A percentile compares a stretch with the other conserved stretches of the same genome.
Evolutionary conservation across 192 early-diverging fungal species (phyloP).

Genomic region (Gryganskiella cystojenkinii): DNA sequence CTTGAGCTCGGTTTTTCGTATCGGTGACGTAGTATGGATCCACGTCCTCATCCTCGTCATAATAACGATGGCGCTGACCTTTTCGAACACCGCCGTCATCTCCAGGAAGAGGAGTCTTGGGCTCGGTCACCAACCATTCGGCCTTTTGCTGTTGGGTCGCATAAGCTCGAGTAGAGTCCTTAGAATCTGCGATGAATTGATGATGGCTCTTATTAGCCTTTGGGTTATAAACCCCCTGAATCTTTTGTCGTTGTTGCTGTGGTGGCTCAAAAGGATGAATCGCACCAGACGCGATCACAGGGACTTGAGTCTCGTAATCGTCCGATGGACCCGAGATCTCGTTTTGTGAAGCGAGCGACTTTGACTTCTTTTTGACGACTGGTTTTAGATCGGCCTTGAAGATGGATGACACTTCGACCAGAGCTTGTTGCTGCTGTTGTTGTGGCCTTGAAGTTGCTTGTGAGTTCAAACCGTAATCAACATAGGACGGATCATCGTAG

Average conservation of each 20-base stretch:
- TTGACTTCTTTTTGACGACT: conserved; percentile 47
- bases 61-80: conserved; percentile 12
- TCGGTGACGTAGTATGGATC: conserved; percentile 47
- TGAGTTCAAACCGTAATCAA: conserved; percentile 15
- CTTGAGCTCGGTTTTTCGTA: conserved; percentile 25
- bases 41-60: conserved; percentile 34
- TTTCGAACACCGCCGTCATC: conserved; percentile 3
- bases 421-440: conserved; percentile 6
- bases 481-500: conserved; percentile 5
- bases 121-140: conserved; percentile 18
- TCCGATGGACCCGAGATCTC: conserved; percentile 15
- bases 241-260: conserved; percentile 9
- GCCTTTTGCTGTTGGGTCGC: conserved; percentile 16
- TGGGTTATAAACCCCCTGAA: too few species aligned
- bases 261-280: not conserved
- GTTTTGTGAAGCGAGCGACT: conserved; percentile 33
- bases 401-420: conserved; percentile 12
- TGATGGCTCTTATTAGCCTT: not conserved
- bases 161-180: conserved; percentile 9
- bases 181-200: conserved; percentile 4
- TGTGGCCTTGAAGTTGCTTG: not conserved
- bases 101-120: not conserved
- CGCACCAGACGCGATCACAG: conserved; percentile 2
- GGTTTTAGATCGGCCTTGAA: conserved; percentile 23
- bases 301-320: conserved; percentile 16